A percentile compares a stretch with the other conserved stretches of the same genome.
Conservation (phyloP, 2,329 filamentous ascomycete species). For the Pseudogymnoascus sp. region DNA sequence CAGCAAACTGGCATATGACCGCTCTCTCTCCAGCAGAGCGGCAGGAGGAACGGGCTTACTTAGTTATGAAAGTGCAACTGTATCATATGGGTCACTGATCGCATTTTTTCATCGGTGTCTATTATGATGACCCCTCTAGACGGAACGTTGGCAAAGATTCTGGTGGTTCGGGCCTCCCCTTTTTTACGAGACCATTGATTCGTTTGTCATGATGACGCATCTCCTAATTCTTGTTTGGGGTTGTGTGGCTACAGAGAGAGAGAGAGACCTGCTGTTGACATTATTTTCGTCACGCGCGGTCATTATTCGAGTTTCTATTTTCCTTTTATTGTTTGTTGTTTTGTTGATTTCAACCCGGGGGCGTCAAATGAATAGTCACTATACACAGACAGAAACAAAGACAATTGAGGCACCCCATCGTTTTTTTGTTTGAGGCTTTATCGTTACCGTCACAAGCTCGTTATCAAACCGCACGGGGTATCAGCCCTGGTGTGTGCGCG, state of each 20-base stretch:
- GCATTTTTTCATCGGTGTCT: slow-evolving; percentile 25
- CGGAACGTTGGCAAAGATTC: slow-evolving; percentile 28
- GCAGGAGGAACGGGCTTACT: slow-evolving; percentile 17
- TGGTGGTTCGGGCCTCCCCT: slow-evolving; percentile 22
- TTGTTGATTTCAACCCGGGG: slow-evolving; percentile 1
- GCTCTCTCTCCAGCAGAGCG: neutral
- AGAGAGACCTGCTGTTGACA: neutral
- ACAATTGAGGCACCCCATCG: neutral
- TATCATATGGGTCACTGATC: slow-evolving; percentile 31
- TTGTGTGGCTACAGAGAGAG: neutral
- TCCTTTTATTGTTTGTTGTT: slow-evolving; percentile 4
- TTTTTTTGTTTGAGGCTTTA: neutral
- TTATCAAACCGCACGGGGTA: neutral
- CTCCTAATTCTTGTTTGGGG: neutral
- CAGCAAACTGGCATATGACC: neutral
- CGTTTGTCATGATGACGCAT: neutral
- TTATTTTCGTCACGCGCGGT: neutral
- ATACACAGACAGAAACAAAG: slow-evolving; percentile 5
- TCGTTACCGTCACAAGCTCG: neutral
- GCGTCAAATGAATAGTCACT: neutral
- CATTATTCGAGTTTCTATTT: neutral
- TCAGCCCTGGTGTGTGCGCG: neutral
- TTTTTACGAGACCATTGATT: slow-evolving; percentile 11
- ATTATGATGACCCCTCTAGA: slow-evolving; percentile 18
- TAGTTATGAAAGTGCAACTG: slow-evolving; percentile 21